Percentiles rank a stretch among this genome's conserved stretches.
Conservation (phyloP, 1,139 yeast species). For the Debaryomycetaceae sp. region DNA sequence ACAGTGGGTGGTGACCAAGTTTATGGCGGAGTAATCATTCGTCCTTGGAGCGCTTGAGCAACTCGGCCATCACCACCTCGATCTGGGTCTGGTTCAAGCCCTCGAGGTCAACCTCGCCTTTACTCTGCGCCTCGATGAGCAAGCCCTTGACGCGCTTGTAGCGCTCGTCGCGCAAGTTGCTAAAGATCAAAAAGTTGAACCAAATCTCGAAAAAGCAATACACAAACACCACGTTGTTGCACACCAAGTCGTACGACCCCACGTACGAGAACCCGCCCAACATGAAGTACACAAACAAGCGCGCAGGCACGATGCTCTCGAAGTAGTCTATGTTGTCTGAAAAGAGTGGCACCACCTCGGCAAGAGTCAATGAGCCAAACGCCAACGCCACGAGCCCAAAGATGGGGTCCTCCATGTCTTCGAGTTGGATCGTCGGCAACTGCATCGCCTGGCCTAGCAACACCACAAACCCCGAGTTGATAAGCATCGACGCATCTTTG, state of each 20-base stretch:
- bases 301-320: conserved; percentile 63
- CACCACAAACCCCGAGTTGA: conserved; percentile 44
- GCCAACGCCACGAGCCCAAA: conserved; percentile 48
- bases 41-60: conserved; percentile 4
- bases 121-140: conserved; percentile 21
- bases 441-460: conserved; percentile 58
- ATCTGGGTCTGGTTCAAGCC: conserved; percentile 6
- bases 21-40: conserved; percentile 16
- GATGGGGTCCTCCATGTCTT: conserved; percentile 43
- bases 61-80: conserved; percentile 6
- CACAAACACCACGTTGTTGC: conserved; percentile 59
- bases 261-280: conserved; percentile 43
- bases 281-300: conserved; percentile 55
- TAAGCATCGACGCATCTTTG: conserved; percentile 42
- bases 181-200: conserved; percentile 63
- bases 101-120: conserved; percentile 8
- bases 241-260: conserved; percentile 38
- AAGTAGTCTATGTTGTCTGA: conserved; percentile 56
- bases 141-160: conserved; percentile 37
- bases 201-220: conserved; percentile 68
- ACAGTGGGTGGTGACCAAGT: conserved; percentile 51
- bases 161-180: conserved; percentile 62
- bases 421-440: conserved; percentile 38
- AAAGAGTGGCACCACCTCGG: conserved; percentile 56
- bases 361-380: conserved; percentile 38